Percentiles rank a stretch among this genome's conserved stretches.
Evolutionary conservation across 83 land plant genomes (phyloP).

Genomic region (Picea engelmannii): DNA sequence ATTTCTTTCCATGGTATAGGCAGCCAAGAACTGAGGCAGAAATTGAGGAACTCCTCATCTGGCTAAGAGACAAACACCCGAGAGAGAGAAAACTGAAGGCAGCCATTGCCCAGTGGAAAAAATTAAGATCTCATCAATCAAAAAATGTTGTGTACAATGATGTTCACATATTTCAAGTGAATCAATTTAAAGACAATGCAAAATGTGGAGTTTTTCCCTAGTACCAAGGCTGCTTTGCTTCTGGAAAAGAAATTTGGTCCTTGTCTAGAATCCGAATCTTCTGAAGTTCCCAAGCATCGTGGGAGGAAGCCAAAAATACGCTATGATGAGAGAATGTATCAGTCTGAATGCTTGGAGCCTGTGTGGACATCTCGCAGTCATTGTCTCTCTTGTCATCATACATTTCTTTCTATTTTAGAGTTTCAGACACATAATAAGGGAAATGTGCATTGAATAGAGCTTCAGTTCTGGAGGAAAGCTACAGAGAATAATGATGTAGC

Average conservation of each 20-base stretch:
- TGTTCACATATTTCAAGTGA: conserved; percentile 4
- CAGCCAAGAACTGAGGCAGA: conserved; percentile 60
- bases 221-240: conserved; percentile 40
- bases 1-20: no score
- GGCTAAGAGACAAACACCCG: conserved; percentile 45
- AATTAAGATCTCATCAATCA: conserved; percentile 22
- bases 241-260: conserved; percentile 62
- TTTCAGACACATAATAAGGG: conserved; percentile 65
- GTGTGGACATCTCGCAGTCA: conserved; percentile 80
- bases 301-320: conserved; percentile 34
- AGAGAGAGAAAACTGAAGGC: conserved; percentile 65
- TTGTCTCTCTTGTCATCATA: conserved; percentile 79
- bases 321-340: conserved; percentile 46
- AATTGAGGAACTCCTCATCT: conserved; percentile 42
- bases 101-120: conserved; percentile 46
- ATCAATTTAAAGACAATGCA: conserved; percentile 7
- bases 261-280: conserved; percentile 31
- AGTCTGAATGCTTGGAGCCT: conserved; percentile 89
- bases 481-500: conserved; percentile 19
- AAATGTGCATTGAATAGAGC: conserved; percentile 28
- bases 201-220: conserved; percentile 18
- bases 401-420: conserved; percentile 48
- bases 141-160: conserved; percentile 14
- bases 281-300: conserved; percentile 31
- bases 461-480: conserved; percentile 20